phyloP scores from a whole-genome alignment of 2,329 filamentous ascomycete species.

The Aspergillus awamori region DNA sequence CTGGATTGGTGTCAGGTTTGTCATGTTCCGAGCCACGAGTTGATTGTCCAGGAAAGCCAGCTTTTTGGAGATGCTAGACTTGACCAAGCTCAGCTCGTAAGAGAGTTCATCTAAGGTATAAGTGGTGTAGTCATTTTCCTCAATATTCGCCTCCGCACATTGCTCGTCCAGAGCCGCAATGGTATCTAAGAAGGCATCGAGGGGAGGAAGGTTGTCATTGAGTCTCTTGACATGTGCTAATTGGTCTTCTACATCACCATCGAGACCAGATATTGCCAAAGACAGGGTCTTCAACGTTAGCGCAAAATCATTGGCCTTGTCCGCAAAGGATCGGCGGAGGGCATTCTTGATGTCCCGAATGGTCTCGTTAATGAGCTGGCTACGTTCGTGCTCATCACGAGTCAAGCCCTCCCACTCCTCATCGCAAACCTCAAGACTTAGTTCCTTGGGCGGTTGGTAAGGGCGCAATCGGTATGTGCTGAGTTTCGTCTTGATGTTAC shows the following conservation, averaged over 20 bases:
- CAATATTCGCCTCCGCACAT: conserved; percentile 94
- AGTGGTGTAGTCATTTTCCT: conserved; percentile 99
- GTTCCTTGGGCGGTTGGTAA: conserved; percentile 83
- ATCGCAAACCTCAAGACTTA: conserved; percentile 82
- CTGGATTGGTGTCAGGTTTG: conserved; percentile 96
- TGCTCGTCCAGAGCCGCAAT: conserved; percentile 85
- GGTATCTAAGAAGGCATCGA: conserved; percentile 88
- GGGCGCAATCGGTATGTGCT: conserved; percentile 89
- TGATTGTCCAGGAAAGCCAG: conserved; percentile 96
- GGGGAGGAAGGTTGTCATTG: conserved; percentile 79
- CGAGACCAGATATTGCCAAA: conserved; percentile 90
- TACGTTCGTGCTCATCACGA: conserved; percentile 81
- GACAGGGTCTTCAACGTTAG: conserved; percentile 93
- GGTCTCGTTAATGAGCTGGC: conserved; percentile 95
- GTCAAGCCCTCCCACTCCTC: conserved; percentile 78
- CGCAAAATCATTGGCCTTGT: conserved; percentile 98
- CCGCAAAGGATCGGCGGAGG: conserved; percentile 87
- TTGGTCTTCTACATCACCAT: conserved; percentile 96
- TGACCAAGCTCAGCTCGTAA: conserved; percentile 91
- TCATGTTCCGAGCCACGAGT: conserved; percentile 98
- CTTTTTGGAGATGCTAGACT: conserved; percentile 92
- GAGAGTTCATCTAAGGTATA: conserved; percentile 96
- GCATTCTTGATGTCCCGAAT: conserved; percentile 98
- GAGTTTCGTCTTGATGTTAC: conserved; percentile 98
- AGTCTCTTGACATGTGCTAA: conserved; percentile 82